Evolutionary conservation across 106 monocot species (phyloP).

Genomic region (Triglochin maritima): DNA sequence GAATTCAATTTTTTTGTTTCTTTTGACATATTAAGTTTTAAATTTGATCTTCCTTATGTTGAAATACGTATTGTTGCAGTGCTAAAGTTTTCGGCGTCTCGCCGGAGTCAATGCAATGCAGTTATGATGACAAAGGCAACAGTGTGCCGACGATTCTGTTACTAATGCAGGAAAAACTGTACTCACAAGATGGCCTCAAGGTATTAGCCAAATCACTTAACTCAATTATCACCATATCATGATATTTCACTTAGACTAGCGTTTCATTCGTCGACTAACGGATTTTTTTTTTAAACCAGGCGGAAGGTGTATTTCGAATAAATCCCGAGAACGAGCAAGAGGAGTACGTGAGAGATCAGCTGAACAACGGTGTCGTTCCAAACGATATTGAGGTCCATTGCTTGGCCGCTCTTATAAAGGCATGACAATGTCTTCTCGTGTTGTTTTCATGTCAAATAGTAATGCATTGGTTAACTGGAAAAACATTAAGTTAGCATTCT

Average conservation of each 20-base stretch:
- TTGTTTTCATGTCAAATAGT: too few relatives aligned
- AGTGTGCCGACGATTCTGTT: slow-evolving; percentile 84
- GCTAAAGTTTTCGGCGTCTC: slow-evolving; percentile 91
- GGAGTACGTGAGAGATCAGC: slow-evolving; percentile 63
- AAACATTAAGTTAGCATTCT: too few relatives aligned
- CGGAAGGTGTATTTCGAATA: slow-evolving; percentile 85
- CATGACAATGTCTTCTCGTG: not conserved
- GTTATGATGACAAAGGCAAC: slow-evolving; percentile 67
- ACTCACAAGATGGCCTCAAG: slow-evolving; percentile 72
- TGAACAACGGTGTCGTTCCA: slow-evolving; percentile 74
- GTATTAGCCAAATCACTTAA: slow-evolving; percentile 10
- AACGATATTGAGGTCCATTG: slow-evolving; percentile 87
- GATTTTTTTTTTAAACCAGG: slow-evolving; percentile 18
- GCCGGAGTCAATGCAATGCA: slow-evolving; percentile 87
- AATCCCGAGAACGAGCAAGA: slow-evolving; percentile 83
- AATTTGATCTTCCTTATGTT: too few relatives aligned
- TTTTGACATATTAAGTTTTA: too few relatives aligned
- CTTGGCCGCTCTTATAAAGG: slow-evolving; percentile 80
- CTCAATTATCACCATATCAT: too few relatives aligned
- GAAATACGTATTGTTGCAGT: slow-evolving; percentile 19
- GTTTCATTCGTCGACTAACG: too few relatives aligned
- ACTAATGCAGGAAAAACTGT: slow-evolving; percentile 75
- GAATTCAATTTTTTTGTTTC: too few relatives aligned
- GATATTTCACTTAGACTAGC: too few relatives aligned
- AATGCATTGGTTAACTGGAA: too few relatives aligned